Evolutionary conservation across 2,329 filamentous ascomycete genomes (phyloP).

Genomic region (Penicillium expansum): DNA sequence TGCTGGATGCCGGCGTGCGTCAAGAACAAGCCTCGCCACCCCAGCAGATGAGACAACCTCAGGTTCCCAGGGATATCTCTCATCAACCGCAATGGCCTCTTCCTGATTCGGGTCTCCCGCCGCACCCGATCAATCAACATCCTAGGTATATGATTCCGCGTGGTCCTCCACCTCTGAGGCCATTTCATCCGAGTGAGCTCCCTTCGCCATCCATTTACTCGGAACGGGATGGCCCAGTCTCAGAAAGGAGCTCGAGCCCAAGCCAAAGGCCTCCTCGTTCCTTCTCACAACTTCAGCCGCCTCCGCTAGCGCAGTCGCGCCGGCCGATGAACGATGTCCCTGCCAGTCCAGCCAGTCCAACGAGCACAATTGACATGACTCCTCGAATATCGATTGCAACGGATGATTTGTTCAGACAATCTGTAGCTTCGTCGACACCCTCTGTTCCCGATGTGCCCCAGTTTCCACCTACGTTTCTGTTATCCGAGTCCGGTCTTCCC

Average conservation of each 20-base stretch:
- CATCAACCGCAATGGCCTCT: slow-evolving; percentile 49
- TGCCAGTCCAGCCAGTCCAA: slow-evolving; percentile 22
- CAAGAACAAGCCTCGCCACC: slow-evolving; percentile 16
- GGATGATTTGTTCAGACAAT: slow-evolving; percentile 31
- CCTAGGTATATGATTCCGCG: slow-evolving; percentile 26
- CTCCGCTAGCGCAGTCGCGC: slow-evolving; percentile 17
- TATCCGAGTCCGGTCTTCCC: slow-evolving; percentile 20
- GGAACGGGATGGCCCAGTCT: slow-evolving; percentile 26
- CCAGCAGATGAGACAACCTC: slow-evolving; percentile 10
- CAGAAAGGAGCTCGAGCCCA: slow-evolving; percentile 25
- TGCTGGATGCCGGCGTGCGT: slow-evolving; percentile 33
- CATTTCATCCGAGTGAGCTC: slow-evolving; percentile 39
- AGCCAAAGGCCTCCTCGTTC: slow-evolving; percentile 24
- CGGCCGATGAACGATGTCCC: slow-evolving; percentile 17
- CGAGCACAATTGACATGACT: slow-evolving; percentile 23
- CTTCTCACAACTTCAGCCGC: slow-evolving; percentile 29
- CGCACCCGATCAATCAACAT: slow-evolving; percentile 27
- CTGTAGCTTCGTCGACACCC: slow-evolving; percentile 28
- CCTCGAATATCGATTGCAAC: slow-evolving; percentile 28
- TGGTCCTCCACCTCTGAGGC: slow-evolving; percentile 43
- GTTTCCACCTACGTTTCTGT: slow-evolving; percentile 19
- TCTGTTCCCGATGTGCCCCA: slow-evolving; percentile 32
- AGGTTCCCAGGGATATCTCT: slow-evolving; percentile 24
- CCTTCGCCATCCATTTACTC: slow-evolving; percentile 41
- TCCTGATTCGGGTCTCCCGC: slow-evolving; percentile 28